Base-by-base conservation (phyloP, 768 basidiomycete species). In the Termitomyces sp. region DNA sequence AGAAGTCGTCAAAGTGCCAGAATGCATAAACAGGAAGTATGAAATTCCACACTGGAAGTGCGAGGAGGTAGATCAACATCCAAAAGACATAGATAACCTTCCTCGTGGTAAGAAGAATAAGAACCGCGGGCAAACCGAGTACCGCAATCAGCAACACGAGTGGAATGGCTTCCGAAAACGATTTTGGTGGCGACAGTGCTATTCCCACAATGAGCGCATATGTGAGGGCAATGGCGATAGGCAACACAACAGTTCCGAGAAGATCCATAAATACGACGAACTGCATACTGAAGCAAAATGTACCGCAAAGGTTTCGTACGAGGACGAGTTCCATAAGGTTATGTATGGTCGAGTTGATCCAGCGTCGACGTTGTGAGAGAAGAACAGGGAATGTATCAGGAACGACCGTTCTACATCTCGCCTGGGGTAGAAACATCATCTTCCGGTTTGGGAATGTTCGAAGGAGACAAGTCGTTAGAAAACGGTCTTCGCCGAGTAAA, bases 271-370 rank as follows among this genome's bases (percentile, higher is more conserved):
- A 93, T 54, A 98, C 94, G 71, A 98, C 87, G 71, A 98, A 98
- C 70, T 98, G 97, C 95, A 98, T 98, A 73, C 94, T 97, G 76
- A 98, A 98, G 79, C 97, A 99, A 74, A 99, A 99, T 32, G 96
- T 98, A 36, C 97, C 97, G 72, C 97, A 98, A 16, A 98, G 82
- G 68, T 99, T 94, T 63, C 91, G 92, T 41, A 99, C 97, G 60
- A 92, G 85, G 36, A 98, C 92, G 40, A 99, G 88, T 71, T 99
- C 97, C 94, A 98, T 98, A 52, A 99, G 85, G 71, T 99, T 98
- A 77, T 98, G 97, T 52, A 99, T 92, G 0, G 97, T 98, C 16
- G 96, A 98, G 72, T 98, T 98, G 76, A 99, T 98, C 97, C 97
- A 99, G 56, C 97, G 88, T 20, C 97, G 87, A 33, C 97, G 92